Evolutionary conservation across 2,329 filamentous ascomycete species (phyloP), one percentile per base, ranked within the genome.

Genomic region (Sodiomyces alkalinus): DNA sequence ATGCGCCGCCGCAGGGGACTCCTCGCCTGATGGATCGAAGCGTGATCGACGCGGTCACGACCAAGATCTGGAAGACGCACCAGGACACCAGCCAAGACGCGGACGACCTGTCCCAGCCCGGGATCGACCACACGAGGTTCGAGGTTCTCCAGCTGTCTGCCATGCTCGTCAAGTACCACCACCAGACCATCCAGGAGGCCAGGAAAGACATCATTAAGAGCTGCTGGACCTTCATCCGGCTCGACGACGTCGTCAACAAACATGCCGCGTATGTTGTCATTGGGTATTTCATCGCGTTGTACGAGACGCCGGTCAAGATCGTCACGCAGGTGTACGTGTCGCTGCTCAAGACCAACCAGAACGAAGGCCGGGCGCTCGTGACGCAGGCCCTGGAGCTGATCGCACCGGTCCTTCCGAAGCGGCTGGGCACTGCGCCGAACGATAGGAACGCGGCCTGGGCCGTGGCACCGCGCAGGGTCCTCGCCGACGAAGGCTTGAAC

Each of bases 231-330:
- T 96, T 93, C 47, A 98, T 98, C 43, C 74, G 82, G 15, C 68
- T 98, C n/a, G 92, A 99, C 46, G 90, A 99, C 51, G 81, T 93
- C 32, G 93, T 98, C 59, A 98, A 96, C 61, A 98, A 98, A 52
- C 90, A 96, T 49, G 90, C 87, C 1, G 86, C 90, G 3, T 98
- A 98, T 44, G 87, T 94, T 5, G 74, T 98, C 5, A 92, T 98
- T 35, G 85, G 82, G 3, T 98, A 94, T 53, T 98, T 98, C 57
- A 94, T 98, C 42, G 82, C 83, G 1, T 80, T 92, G 38, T 98
- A 92, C 46, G 92, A 98, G 42, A 96, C 90, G 0, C 92, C 90
- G 0, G 68, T 81, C 9, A 98, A 96, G 64, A 96, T 98, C 31
- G 85, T 90, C 4, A 80, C 80, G 13, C 87, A 96, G 49, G 86